A percentile compares a stretch with the other conserved stretches of the same genome.
Evolutionary conservation across 1,284 basidiomycete genomes (phyloP).

Genomic region (Cystobasidium sp.): DNA sequence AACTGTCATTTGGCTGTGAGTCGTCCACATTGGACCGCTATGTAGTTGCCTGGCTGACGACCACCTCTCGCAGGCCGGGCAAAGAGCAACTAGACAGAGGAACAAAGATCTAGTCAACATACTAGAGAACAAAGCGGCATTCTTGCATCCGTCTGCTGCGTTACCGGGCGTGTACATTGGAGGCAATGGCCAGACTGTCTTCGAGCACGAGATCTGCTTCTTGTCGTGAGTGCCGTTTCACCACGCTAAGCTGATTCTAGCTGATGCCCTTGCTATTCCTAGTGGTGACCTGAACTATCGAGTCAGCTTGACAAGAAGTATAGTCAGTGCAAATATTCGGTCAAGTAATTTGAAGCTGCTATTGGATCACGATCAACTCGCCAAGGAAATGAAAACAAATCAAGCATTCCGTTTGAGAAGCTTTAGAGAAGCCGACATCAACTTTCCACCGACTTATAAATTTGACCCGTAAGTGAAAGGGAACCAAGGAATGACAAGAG

Average conservation of each 20-base stretch:
- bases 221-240: conserved; percentile 58
- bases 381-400: conserved; percentile 83
- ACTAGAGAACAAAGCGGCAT: conserved; percentile 76
- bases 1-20: conserved; percentile 97
- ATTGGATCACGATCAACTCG: conserved; percentile 81
- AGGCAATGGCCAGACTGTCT: conserved; percentile 86
- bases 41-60: not conserved
- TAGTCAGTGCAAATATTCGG: conserved; percentile 70
- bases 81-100: conserved; percentile 76
- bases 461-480: conserved; percentile 70
- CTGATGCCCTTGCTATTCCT: conserved; percentile 1
- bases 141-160: conserved; percentile 59
- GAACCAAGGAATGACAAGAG: conserved; percentile 29
- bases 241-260: not conserved
- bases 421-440: conserved; percentile 81
- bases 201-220: conserved; percentile 92
- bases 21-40: conserved; percentile 69
- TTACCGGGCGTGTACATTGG: conserved; percentile 63
- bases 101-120: conserved; percentile 86
- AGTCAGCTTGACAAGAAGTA: conserved; percentile 84
- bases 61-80: conserved; percentile 88
- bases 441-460: conserved; percentile 91
- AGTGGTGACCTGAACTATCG: conserved; percentile 89
- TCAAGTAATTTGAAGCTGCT: conserved; percentile 70
- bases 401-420: conserved; percentile 80